Conservation (phyloP, 1,284 basidiomycete species). For the Cutaneotrichosporon cutaneum region DNA sequence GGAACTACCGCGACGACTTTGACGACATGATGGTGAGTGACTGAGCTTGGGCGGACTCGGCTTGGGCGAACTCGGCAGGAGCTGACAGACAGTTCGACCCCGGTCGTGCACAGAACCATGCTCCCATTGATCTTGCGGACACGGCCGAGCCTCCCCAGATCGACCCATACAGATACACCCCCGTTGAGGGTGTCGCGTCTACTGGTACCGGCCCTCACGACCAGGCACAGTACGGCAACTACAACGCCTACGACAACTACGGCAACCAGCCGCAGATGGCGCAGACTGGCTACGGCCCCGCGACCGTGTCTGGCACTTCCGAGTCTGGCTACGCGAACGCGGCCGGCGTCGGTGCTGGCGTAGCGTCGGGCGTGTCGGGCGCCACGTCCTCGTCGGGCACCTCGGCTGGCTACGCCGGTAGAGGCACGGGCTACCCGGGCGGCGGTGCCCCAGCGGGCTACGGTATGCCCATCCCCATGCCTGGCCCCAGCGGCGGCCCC, state of each 20-base stretch:
- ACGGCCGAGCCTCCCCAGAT: slow-evolving; percentile 30
- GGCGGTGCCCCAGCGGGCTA: neutral
- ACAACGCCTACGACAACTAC: slow-evolving; percentile 22
- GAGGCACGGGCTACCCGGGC: slow-evolving; percentile 32
- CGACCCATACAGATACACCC: slow-evolving; percentile 44
- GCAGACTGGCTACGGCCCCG: slow-evolving; percentile 34
- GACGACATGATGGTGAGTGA: slow-evolving; percentile 53
- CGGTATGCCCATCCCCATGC: neutral
- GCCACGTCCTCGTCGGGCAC: slow-evolving; percentile 39
- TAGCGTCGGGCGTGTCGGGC: slow-evolving; percentile 27
- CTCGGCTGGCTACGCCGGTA: slow-evolving; percentile 46
- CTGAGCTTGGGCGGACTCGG: neutral
- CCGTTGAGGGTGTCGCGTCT: slow-evolving; percentile 35
- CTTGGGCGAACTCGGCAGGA: neutral
- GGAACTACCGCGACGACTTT: slow-evolving; percentile 46
- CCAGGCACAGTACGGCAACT: neutral
- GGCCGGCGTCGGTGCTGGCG: slow-evolving; percentile 17
- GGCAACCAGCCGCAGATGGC: slow-evolving; percentile 43
- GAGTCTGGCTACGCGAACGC: slow-evolving; percentile 12
- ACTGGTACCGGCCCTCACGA: neutral
- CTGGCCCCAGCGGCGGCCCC: slow-evolving; percentile 9
- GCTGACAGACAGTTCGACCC: slow-evolving; percentile 45
- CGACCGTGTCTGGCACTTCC: neutral
- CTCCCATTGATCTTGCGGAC: slow-evolving; percentile 46
- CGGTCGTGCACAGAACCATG: slow-evolving; percentile 39